Evolutionary conservation across 768 basidiomycete species (phyloP).

Genomic region (Leccinellum luteum): DNA sequence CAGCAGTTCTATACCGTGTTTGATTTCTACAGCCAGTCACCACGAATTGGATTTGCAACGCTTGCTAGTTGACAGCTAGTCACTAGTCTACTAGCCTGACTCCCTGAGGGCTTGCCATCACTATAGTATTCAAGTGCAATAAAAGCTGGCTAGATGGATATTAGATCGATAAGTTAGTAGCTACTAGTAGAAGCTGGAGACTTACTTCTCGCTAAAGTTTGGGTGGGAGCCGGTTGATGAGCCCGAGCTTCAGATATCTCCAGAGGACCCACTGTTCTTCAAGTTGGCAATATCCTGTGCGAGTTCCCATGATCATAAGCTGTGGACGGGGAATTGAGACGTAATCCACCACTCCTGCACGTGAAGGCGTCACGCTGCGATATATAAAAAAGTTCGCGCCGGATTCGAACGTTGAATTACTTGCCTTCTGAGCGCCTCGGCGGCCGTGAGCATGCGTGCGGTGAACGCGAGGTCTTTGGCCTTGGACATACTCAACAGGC

Average conservation of each 20-base stretch:
- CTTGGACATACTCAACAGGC: slow-evolving; percentile 73
- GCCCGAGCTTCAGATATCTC: neutral
- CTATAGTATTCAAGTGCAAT: too few relatives aligned
- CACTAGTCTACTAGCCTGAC: too few relatives aligned
- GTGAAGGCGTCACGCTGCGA: slow-evolving; percentile 2
- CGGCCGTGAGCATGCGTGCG: slow-evolving; percentile 62
- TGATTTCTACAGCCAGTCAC: too few relatives aligned
- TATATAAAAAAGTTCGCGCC: neutral
- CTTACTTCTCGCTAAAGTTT: too few relatives aligned
- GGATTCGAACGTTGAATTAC: neutral
- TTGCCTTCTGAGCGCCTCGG: slow-evolving; percentile 70
- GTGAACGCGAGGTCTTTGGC: slow-evolving; percentile 89
- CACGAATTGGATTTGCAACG: too few relatives aligned
- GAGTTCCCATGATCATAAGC: slow-evolving; percentile 66
- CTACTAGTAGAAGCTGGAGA: too few relatives aligned
- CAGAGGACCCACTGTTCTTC: slow-evolving; percentile 46
- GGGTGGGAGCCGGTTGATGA: too few relatives aligned
- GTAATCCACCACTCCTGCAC: slow-evolving; percentile 79
- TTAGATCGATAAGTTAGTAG: too few relatives aligned
- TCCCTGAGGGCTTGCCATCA: too few relatives aligned
- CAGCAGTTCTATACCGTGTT: too few relatives aligned
- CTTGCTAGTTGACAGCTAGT: too few relatives aligned
- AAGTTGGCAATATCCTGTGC: slow-evolving; percentile 69
- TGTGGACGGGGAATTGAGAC: slow-evolving; percentile 55
- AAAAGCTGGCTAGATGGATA: too few relatives aligned